Percentiles rank a stretch among this genome's conserved stretches.
phyloP scores from a whole-genome alignment of 2,329 filamentous ascomycete species.

The Trichophyton verrucosum region DNA sequence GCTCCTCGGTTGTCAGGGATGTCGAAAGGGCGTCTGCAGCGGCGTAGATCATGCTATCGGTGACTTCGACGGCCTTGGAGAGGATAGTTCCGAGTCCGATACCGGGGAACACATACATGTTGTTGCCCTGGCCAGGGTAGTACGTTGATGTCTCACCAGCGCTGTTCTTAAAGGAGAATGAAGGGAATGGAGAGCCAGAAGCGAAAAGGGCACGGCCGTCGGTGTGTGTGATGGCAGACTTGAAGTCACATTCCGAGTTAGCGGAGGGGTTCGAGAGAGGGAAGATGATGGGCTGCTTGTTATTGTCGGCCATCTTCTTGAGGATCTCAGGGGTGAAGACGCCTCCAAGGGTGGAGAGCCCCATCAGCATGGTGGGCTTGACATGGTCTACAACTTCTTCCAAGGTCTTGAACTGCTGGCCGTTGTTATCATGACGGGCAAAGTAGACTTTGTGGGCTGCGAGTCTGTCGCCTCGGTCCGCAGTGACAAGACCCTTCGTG shows the following conservation, averaged over 20 bases:
- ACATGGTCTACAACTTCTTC: constrained; percentile 90
- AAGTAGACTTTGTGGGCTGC: constrained; percentile 74
- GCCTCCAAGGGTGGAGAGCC: constrained; percentile 85
- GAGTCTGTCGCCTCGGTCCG: constrained; percentile 83
- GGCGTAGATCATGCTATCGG: constrained; percentile 93
- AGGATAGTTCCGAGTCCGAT: constrained; percentile 89
- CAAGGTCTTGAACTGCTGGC: constrained; percentile 59
- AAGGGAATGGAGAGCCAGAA: constrained; percentile 81
- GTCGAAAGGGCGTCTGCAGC: constrained; percentile 71
- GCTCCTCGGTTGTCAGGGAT: constrained; percentile 67
- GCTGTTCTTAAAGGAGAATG: constrained; percentile 51
- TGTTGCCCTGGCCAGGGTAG: constrained; percentile 66
- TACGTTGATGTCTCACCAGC: constrained; percentile 52
- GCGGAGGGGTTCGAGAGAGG: constrained; percentile 90
- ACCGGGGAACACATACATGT: constrained; percentile 92
- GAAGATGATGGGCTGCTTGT: constrained; percentile 82
- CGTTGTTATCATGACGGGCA: constrained; percentile 51
- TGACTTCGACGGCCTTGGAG: constrained; percentile 72
- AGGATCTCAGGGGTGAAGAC: constrained; percentile 85
- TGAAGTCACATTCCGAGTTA: constrained; percentile 96
- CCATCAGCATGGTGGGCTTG: constrained; percentile 86
- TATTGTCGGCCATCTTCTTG: constrained; percentile 48
- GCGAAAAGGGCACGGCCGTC: constrained; percentile 88
- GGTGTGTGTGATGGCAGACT: constrained; percentile 82
- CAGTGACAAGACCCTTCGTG: constrained; percentile 87